Evolutionary conservation across 352 stramenopile species (phyloP), one percentile per base, ranked within the genome.

Genomic region (Pythium vanterpoolii): DNA sequence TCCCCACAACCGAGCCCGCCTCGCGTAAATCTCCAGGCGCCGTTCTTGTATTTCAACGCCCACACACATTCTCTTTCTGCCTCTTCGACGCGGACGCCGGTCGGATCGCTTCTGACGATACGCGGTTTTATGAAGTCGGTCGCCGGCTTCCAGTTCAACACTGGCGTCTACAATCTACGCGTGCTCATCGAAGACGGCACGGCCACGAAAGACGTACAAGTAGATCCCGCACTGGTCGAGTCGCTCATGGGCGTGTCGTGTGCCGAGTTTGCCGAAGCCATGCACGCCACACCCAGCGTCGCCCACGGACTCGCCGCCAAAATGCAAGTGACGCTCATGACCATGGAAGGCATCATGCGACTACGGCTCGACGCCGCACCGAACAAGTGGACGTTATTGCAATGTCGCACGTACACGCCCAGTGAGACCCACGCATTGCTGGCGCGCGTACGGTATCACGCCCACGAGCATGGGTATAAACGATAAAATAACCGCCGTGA

Each of bases 311-410:
- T 83, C 74, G 83, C 81, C 0, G 78, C 83, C 21, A 74, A 68
- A 28, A 94, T 94, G 85, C 85, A 94, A 48, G 83, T 91, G 57
- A 63, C 68, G 48, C 76, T 94, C 23, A 90, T 90, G 80, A 89
- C 73, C 16, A 73, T 94, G 55, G 79, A 94, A 57, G 85, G 85
- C 21, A 64, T 92, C 34, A 90, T 94, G 83, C 72, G 60, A 86
- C 58, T 73, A 68, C 50, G 38, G 19, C 61, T 66, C 33, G 60
- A 69, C 36, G 28, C 24, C 1, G n/a, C 18, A 30, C 48, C 42
- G 3, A 53, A 64, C 44, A 74, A 63, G 31, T 64, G 85, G 33
- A 80, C 79, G 38, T 64, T 90, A 14, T 47, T 84, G 43, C 62
- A 74, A 27, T 88, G 77, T 30, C 73, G 75, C 23, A 69, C 83